Evolutionary conservation across 176 grass and related monocot genomes (phyloP).

Genomic region (Puccinellia tenuiflora): DNA sequence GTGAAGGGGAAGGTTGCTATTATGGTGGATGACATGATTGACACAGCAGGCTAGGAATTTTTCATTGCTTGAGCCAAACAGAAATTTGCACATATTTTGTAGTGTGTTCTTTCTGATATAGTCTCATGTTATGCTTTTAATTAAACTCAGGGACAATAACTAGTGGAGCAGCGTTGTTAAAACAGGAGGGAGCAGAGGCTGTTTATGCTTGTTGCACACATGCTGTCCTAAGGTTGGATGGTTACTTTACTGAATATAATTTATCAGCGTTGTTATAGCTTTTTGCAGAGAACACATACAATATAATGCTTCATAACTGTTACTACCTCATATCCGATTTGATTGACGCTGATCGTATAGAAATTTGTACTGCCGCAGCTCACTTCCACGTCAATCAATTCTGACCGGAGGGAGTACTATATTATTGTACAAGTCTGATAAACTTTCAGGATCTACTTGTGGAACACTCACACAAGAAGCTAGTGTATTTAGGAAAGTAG

Average conservation of each 20-base stretch:
- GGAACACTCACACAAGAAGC: not conserved
- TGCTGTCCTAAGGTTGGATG: constrained; percentile 91
- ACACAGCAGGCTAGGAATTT: constrained; percentile 69
- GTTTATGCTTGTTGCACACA: constrained; percentile 98
- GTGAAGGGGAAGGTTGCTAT: constrained; percentile 95
- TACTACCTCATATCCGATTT: no score
- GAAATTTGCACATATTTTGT: not conserved
- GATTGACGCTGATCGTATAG: no score
- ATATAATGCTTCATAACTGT: not conserved
- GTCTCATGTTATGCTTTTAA: constrained; percentile 5
- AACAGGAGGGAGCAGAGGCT: constrained; percentile 85
- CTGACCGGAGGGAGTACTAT: no score
- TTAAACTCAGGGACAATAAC: constrained; percentile 66
- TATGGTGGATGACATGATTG: constrained; percentile 98
- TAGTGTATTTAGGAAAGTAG: not conserved
- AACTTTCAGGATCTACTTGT: not conserved
- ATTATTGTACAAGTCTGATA: not conserved
- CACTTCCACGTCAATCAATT: no score
- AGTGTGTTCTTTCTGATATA: not conserved
- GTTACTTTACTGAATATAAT: not conserved
- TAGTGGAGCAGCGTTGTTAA: constrained; percentile 76
- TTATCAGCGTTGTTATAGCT: not conserved
- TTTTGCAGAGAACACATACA: not conserved
- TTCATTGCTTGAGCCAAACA: not conserved
- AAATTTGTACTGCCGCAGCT: no score